phyloP scores from a whole-genome alignment of 345 rosid genomes.

The Gossypium mustelinum region DNA sequence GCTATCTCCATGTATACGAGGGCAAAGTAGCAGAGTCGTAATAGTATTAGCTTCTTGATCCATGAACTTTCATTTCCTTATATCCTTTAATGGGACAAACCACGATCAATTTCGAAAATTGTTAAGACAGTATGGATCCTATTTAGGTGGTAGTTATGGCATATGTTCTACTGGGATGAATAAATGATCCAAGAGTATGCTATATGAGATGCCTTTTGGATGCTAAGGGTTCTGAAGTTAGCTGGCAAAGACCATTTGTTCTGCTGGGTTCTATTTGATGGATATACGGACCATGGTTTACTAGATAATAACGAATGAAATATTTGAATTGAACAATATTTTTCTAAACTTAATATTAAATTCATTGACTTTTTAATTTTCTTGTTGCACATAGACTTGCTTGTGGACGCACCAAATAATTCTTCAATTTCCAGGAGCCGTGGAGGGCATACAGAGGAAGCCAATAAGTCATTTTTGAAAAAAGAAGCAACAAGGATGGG shows the following conservation, averaged over 20 bases:
- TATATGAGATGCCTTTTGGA: not conserved
- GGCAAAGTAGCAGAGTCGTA: not conserved
- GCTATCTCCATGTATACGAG: not conserved
- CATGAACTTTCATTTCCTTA: not conserved
- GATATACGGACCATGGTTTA: not conserved
- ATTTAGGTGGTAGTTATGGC: not conserved
- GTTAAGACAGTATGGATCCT: not conserved
- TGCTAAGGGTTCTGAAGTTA: not conserved
- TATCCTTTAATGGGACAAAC: not conserved
- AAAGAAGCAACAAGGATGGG: constrained; percentile 17
- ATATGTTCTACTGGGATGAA: not conserved
- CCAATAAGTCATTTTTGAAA: constrained; percentile 9
- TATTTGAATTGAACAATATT: not conserved
- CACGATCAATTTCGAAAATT: not conserved
- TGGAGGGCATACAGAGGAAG: constrained; percentile 25
- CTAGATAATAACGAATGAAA: not conserved
- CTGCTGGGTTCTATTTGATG: not conserved
- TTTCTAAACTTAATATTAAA: not conserved
- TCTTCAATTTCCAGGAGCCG: constrained; percentile 21
- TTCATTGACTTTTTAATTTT: not conserved
- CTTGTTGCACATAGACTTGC: constrained; percentile 16
- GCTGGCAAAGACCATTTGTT: not conserved
- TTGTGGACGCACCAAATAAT: constrained; percentile 15
- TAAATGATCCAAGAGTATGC: not conserved
- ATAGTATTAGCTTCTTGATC: not conserved